Percentiles rank a stretch among this genome's conserved stretches.
These are phyloP conservation scores for Paramecium primaurelia DNA, from an alignment of 73 alveolate genomes.

Conservation along the genomic window DNA sequence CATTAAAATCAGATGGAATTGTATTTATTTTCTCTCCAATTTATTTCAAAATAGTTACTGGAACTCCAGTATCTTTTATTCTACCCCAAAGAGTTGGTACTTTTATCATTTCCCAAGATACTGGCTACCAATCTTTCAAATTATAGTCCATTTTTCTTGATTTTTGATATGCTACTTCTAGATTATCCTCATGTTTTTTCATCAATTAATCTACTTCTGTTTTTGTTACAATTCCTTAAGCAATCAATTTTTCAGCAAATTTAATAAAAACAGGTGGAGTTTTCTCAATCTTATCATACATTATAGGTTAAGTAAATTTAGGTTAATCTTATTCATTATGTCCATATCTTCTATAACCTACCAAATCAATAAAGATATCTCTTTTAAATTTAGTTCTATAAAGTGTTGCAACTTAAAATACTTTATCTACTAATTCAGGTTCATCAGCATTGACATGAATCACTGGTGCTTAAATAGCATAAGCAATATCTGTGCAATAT, in stretches of 20 bases:
- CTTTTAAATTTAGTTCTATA: conserved; percentile 72
- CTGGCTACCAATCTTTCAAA: conserved; percentile 2
- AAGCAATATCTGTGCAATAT: conserved; percentile 68
- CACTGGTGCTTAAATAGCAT: conserved; percentile 68
- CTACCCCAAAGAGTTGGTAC: conserved; percentile 50
- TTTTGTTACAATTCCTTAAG: conserved; percentile 64
- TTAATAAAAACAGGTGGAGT: conserved; percentile 62
- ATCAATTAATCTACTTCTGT: conserved; percentile 54
- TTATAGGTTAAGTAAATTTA: conserved; percentile 77
- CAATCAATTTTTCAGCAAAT: conserved; percentile 66
- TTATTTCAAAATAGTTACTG: conserved; percentile 25
- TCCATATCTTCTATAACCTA: conserved; percentile 78
- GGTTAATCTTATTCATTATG: conserved; percentile 88
- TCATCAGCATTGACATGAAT: conserved; percentile 79
- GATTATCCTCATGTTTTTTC: conserved; percentile 54
- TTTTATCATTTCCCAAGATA: conserved; percentile 52
- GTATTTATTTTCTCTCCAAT: conserved; percentile 74
- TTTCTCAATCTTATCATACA: conserved; percentile 70
- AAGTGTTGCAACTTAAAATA: conserved; percentile 73
- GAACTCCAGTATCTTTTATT: conserved; percentile 62
- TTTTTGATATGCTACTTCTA: conserved; percentile 65
- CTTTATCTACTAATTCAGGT: conserved; percentile 71
- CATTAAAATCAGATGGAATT: conserved; percentile 60
- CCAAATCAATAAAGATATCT: conserved; percentile 77
- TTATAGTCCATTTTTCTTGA: conserved; percentile 31